Evolutionary conservation across 345 rosid genomes (phyloP).

Genomic region (Hevea brasiliensis): DNA sequence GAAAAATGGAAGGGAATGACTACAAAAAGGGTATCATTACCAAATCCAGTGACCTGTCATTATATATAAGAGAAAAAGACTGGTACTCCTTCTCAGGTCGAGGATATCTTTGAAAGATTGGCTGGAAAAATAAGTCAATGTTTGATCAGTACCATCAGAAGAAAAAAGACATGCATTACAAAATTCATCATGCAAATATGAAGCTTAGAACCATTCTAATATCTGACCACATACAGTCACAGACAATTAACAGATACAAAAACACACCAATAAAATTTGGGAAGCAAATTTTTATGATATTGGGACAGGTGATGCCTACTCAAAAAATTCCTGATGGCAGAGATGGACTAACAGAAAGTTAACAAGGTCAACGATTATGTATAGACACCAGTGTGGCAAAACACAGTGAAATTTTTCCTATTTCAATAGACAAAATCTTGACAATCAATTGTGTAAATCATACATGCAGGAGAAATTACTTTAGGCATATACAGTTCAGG

Average conservation of each 20-base stretch:
- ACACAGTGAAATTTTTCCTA: neutral
- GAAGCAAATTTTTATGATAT: conserved; percentile 1
- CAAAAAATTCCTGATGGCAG: neutral
- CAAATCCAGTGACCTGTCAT: conserved; percentile 92
- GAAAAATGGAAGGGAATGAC: conserved; percentile 12
- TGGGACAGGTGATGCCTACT: conserved; percentile 13
- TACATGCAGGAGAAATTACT: neutral
- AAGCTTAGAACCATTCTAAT: conserved; percentile 9
- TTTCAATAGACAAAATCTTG: neutral
- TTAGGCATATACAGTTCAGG: neutral
- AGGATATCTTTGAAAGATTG: conserved; percentile 94
- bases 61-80: conserved; percentile 94
- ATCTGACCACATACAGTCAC: conserved; percentile 9
- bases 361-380: neutral
- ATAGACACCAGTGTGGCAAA: neutral
- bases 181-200: neutral
- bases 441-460: neutral
- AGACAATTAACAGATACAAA: neutral
- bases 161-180: neutral
- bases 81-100: conserved; percentile 99
- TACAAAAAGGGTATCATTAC: conserved; percentile 40
- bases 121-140: conserved; percentile 47
- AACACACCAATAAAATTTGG: conserved; percentile 10
- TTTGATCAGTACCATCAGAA: conserved; percentile 33
- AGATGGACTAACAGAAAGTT: neutral